Percentiles rank a stretch among this genome's conserved stretches.
These are phyloP conservation scores for Pseudozyma sp. DNA, from an alignment of 1,284 basidiomycete genomes.

Conservation along the genomic window DNA sequence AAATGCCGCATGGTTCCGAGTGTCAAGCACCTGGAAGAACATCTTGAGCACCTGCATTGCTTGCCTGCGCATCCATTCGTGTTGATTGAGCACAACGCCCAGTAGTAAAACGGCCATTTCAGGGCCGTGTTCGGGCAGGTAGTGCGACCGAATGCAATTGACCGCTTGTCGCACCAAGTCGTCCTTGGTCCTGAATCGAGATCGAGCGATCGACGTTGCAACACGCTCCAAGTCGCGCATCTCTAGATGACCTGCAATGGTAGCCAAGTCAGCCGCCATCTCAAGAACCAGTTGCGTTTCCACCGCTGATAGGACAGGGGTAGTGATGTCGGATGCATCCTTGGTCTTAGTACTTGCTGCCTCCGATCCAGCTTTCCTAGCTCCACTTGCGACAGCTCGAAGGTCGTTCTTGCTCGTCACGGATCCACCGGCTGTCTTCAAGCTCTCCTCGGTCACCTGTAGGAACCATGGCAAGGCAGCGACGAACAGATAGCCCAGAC, in stretches of 20 bases:
- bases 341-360: constrained; percentile 1
- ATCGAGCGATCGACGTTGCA: constrained; percentile 87
- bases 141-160: constrained; percentile 84
- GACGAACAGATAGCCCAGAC: constrained; percentile 85
- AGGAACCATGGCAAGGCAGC: constrained; percentile 89
- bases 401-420: constrained; percentile 35
- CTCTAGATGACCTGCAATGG: constrained; percentile 79
- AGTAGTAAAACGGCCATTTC: constrained; percentile 84
- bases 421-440: constrained; percentile 26
- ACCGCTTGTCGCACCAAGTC: constrained; percentile 93
- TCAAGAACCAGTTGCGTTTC: constrained; percentile 76
- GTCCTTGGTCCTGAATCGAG: constrained; percentile 89
- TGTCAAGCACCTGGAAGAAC: constrained; percentile 86
- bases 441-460: constrained; percentile 76
- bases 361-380: constrained; percentile 15
- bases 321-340: neutral
- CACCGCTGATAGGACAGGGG: constrained; percentile 71
- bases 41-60: constrained; percentile 89
- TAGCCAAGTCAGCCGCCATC: constrained; percentile 81
- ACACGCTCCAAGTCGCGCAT: constrained; percentile 83
- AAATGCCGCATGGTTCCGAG: constrained; percentile 75
- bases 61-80: constrained; percentile 84
- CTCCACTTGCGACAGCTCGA: constrained; percentile 17
- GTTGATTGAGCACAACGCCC: constrained; percentile 84
- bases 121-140: constrained; percentile 75